Percentiles rank a stretch among this genome's conserved stretches.
Evolutionary conservation across 176 grass and related monocot species (phyloP).

Genomic region (Pontederia paniculata): DNA sequence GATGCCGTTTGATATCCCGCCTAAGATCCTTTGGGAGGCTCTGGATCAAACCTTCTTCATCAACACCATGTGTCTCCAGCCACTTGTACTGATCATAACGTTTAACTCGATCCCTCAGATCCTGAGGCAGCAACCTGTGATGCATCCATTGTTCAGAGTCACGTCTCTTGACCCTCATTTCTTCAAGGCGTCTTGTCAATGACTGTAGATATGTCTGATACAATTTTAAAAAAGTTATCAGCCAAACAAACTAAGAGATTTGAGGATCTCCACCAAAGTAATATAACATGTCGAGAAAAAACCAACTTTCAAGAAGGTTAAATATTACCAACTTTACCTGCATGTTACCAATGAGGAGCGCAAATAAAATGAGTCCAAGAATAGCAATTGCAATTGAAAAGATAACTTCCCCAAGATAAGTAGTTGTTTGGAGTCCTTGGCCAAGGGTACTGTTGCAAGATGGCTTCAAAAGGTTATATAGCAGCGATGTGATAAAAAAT

Average conservation of each 20-base stretch:
- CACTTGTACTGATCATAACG: conserved; percentile 83
- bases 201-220: conserved; percentile 89
- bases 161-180: conserved; percentile 92
- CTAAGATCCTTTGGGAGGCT: conserved; percentile 87
- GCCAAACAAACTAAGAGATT: neutral
- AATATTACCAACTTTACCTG: conserved; percentile 37
- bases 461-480: neutral
- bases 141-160: conserved; percentile 98
- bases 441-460: conserved; percentile 69
- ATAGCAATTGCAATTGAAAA: conserved; percentile 88
- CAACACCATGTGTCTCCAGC: conserved; percentile 88
- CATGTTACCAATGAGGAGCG: conserved; percentile 97
- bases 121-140: conserved; percentile 53
- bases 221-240: conserved; percentile 1
- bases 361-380: conserved; percentile 76
- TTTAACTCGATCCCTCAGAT: conserved; percentile 71
- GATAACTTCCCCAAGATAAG: conserved; percentile 62
- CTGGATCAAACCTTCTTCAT: conserved; percentile 95
- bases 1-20: conserved; percentile 95
- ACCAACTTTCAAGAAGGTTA: neutral
- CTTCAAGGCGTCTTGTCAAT: conserved; percentile 70
- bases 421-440: conserved; percentile 71
- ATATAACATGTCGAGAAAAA: neutral
- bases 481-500: neutral
- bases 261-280: neutral